phyloP scores from a whole-genome alignment of 805 yeast species.

The Starmera quercuum region DNA sequence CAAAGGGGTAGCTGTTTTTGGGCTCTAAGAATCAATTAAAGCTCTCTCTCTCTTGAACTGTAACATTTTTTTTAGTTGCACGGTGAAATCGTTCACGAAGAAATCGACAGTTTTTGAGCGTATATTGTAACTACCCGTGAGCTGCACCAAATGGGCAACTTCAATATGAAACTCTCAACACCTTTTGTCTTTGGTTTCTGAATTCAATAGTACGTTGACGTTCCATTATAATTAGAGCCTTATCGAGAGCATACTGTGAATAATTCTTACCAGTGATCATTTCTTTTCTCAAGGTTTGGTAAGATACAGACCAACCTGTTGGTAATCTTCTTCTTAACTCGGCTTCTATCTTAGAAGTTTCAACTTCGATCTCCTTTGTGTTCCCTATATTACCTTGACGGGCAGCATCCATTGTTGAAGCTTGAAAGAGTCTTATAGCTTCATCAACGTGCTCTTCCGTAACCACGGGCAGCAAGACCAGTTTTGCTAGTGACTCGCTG shows the following conservation, averaged over 20 bases:
- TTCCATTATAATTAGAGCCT: conserved; percentile 74
- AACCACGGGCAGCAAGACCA: conserved; percentile 77
- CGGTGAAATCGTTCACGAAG: no score
- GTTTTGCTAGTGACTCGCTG: conserved; percentile 86
- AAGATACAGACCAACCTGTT: conserved; percentile 92
- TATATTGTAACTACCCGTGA: no score
- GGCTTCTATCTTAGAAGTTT: conserved; percentile 72
- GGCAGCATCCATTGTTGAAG: conserved; percentile 97
- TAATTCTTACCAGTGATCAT: conserved; percentile 62
- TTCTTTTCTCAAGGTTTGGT: conserved; percentile 75
- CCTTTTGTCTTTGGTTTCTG: conserved; percentile 78
- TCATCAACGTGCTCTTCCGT: conserved; percentile 88
- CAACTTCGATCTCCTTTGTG: conserved; percentile 51
- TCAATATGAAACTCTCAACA: conserved; percentile 40
- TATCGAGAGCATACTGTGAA: conserved; percentile 68
- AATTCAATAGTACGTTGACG: conserved; percentile 82
- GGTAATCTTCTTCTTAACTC: conserved; percentile 88
- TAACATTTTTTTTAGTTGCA: no score
- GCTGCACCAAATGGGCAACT: no score
- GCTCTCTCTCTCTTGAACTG: no score
- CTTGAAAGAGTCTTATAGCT: conserved; percentile 88
- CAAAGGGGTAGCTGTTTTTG: no score
- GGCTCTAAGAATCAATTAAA: no score
- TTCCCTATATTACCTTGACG: conserved; percentile 41
- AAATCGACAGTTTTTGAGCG: no score